Base-by-base conservation (phyloP, 108 stramenopile genomes). In the Seminavis robusta region DNA sequence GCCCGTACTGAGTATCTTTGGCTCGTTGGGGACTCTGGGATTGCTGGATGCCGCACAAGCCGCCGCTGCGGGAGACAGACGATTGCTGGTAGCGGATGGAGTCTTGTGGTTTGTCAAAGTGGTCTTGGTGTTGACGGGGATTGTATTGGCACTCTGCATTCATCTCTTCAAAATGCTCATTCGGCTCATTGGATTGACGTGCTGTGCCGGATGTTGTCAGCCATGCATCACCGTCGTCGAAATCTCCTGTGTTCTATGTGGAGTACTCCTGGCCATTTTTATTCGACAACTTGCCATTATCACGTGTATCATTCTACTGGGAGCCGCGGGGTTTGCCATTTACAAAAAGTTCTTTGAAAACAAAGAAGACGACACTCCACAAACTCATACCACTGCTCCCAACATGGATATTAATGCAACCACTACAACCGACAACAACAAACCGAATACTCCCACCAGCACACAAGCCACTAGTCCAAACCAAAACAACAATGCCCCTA, bases 91-190 rank as follows among this genome's bases (percentile, higher is more conserved):
- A 43, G 45, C 37, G 19, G 6, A 15, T 23, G 54, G 58, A 21
- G 24, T 45, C 13, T 16, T 64, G 10, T 28, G 37, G 16, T 66
- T 79, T 36, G 47, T 61, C 4, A 67, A 71, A 59, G 27, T 61
- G 19, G 40, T 71, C 13, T 49, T 79, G 27, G 34, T 74, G 1
- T 27, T 54, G 1, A 13, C 65, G 21, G 77, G 77, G 2, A 67
- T 74, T 36, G 31, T 57, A 20, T 52, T 79, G 27, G 69, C 77
- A n/a, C 23, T 79, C 0, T 41, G 33, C 27, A 47, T 79, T 0
- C 77, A 79, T 67, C 57, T 74, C 31, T 63, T 71, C 55, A 79
- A 79, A 60, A 71, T 79, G 65, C 10, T 79, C 10, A 28, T 79
- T 11, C 54, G 77, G 7, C 19, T 73, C 5, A 27, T 73, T 13